phyloP scores from a whole-genome alignment of 345 rosid genomes.

The Salix exigua region DNA sequence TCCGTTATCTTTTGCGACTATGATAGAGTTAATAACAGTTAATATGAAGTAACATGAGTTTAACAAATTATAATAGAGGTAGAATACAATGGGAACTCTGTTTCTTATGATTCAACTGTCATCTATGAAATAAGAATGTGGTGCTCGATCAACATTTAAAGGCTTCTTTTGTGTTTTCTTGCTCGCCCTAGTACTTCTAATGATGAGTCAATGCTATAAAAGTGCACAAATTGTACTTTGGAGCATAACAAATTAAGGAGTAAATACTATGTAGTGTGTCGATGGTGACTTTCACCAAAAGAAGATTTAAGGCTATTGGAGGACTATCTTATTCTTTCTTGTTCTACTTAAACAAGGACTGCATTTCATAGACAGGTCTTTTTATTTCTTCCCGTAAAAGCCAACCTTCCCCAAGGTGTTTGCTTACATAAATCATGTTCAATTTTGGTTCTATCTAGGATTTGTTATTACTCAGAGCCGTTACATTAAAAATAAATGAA shows the following conservation, averaged over 20 bases:
- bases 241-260: background rate
- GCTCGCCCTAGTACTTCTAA: background rate
- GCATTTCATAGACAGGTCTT: background rate
- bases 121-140: background rate
- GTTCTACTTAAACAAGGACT: background rate
- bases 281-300: background rate
- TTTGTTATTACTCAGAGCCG: background rate
- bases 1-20: background rate
- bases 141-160: background rate
- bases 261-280: background rate
- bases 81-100: background rate
- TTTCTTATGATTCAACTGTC: background rate
- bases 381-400: background rate
- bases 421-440: background rate
- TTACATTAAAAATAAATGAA: background rate
- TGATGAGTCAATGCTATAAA: background rate
- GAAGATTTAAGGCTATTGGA: background rate
- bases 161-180: background rate
- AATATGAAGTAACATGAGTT: background rate
- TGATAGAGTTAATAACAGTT: background rate
- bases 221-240: background rate
- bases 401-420: background rate
- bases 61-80: background rate
- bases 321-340: background rate
- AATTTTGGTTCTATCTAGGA: background rate